Conservation (phyloP, 495 filamentous ascomycete genomes). For the Neurospora tetrasperma region DNA sequence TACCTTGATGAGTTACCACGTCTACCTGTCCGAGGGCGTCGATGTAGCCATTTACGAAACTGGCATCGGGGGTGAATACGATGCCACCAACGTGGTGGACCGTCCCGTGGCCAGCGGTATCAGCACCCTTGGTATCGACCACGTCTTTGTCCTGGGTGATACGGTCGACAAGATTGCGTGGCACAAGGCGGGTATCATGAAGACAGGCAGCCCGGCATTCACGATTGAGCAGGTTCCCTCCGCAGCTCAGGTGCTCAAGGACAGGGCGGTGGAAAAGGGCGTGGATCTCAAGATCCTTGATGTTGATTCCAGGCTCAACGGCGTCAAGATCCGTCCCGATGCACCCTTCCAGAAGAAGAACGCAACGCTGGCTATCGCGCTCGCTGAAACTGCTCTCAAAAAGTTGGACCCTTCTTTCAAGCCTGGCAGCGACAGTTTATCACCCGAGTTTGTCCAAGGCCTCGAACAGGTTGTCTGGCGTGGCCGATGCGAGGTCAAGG, state of each 20-base stretch:
- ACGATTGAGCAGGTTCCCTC: slow-evolving; percentile 57
- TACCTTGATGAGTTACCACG: slow-evolving; percentile 81
- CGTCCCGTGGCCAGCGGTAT: slow-evolving; percentile 66
- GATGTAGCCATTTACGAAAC: slow-evolving; percentile 83
- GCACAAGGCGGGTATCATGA: slow-evolving; percentile 95
- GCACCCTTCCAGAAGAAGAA: slow-evolving; percentile 81
- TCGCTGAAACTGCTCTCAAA: slow-evolving; percentile 53
- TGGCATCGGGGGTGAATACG: slow-evolving; percentile 87
- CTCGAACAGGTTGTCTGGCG: slow-evolving; percentile 65
- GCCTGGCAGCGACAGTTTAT: slow-evolving; percentile 31
- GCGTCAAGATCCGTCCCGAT: slow-evolving; percentile 62
- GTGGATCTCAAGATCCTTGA: slow-evolving; percentile 51
- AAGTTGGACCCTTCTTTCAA: slow-evolving; percentile 30
- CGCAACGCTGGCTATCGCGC: slow-evolving; percentile 67
- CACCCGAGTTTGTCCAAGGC: slow-evolving; percentile 59
- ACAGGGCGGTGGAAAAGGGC: slow-evolving; percentile 59
- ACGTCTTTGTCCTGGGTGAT: slow-evolving; percentile 64
- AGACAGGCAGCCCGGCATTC: slow-evolving; percentile 57
- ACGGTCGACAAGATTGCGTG: slow-evolving; percentile 91
- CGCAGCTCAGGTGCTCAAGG: slow-evolving; percentile 57
- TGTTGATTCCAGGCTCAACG: slow-evolving; percentile 51
- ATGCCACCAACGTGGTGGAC: slow-evolving; percentile 83
- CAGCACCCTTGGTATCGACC: slow-evolving; percentile 83
- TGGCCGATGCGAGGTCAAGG: slow-evolving; percentile 73
- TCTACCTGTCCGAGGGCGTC: slow-evolving; percentile 71